Evolutionary conservation across 2,329 filamentous ascomycete species (phyloP), one percentile per base, ranked within the genome.

Genomic region (Mycosphaerella arachidis): DNA sequence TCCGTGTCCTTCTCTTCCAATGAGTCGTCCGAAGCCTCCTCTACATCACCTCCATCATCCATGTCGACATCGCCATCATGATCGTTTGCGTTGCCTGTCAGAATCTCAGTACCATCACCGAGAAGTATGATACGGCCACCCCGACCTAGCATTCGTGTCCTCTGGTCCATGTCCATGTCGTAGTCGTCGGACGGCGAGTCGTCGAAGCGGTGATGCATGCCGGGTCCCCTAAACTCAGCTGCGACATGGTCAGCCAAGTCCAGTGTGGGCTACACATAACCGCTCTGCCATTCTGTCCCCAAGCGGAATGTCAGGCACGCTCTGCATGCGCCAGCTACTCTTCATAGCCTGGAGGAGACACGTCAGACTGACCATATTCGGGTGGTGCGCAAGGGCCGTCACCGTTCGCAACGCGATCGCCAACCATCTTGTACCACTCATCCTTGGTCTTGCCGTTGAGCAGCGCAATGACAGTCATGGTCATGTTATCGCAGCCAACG

Each of bases 401-500:
- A 78, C 93, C 94, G 75, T 93, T 92, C 70, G 92, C 91, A 77
- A 99, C 94, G 74, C 94, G 86, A 80, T 89, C 91, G 71, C 89
- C 91, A 76, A 99, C 89, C 80, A 92, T 88, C 72, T 97, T 91
- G 77, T 99, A 99, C 94, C 94, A 99, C 79, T 97, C 89, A 73
- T 97, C 92, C 84, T 96, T 95, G 70, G 87, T 90, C 82, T 90
- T 92, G 75, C 93, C 94, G 72, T 90, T 86, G 68, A 99, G 84
- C 74, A 99, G 86, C 67, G 89, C 94, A 72, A 99, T 81, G 67
- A 99, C 84, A 69, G 88, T 81, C 89, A 99, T 97, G 68, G 94
- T 99, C 94, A 99, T 99, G 82, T 99, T 99, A 81, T 99, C 94
- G 76, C 94, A 99, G 63, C 94, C 94, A 63, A 99, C 93, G 65